Base-by-base conservation (phyloP, 805 yeast species). In the Metschnikowia gelsemii region DNA sequence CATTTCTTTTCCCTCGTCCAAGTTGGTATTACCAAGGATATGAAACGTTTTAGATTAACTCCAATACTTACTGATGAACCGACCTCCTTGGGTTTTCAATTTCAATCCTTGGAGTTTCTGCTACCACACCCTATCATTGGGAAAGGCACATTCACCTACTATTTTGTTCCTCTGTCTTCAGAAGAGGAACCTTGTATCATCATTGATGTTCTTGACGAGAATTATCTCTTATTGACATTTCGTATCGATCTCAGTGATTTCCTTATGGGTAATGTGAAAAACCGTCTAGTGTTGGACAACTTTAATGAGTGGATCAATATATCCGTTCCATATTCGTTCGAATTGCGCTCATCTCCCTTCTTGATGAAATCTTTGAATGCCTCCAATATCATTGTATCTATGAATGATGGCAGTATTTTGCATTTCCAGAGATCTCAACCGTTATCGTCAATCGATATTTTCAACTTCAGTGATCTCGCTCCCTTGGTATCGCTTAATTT, bases 371-470 rank as follows among this genome's bases (percentile, higher is more conserved):
- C 82, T 1, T 60, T 80, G 12, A 71, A 76, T 23, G 47, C 63
- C 0, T 52, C 56, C 2, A 70, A 73, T 32, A 56, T 80, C 7
- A 57, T 88, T 3, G 78, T 84, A 0, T 70, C 87, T 4, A 66
- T 89, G 35, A 71, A 73, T 32, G 95, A 90, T 62, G 96, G 97
- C 19, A 87, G 90, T 1, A 58, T 89, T 30, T 62, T 87, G 36
- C 81, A 80, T 32, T 66, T 84, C 43, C 51, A 54, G 25, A 65
- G 79, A 50, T 29, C 50, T 0, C 21, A 42, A 79, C 9, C 78
- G 70, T 50, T 54, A 32, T 37, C 49, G 2, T 25, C 49, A 3
- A 58, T 66, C 30, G 76, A 64, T 42, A 77, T 75, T 8, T 60
- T 58, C 32, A 62, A 79, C 21, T 84, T 84, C 58, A 75, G 72